Conservation (phyloP, 2,329 filamentous ascomycete species). For the Cladosporium cucumerinum region DNA sequence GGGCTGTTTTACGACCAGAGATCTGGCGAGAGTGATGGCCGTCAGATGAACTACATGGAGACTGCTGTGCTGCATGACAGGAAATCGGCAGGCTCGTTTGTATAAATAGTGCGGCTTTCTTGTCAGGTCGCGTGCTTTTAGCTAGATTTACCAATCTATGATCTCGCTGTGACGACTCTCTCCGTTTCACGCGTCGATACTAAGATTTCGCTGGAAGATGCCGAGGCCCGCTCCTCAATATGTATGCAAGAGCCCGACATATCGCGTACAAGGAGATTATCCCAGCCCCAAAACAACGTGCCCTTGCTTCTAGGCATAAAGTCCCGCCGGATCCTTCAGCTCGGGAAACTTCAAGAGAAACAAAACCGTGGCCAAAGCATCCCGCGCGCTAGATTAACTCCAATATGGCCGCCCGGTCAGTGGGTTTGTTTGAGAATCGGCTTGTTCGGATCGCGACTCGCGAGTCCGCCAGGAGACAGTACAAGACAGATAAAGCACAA, state of each 20-base stretch:
- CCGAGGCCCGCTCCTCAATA: neutral
- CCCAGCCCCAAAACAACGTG: no score
- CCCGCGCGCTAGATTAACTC: neutral
- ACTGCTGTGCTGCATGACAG: neutral
- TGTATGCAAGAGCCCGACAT: neutral
- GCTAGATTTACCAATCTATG: neutral
- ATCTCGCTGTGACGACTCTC: neutral
- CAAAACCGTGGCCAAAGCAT: neutral
- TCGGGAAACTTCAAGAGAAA: neutral
- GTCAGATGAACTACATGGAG: neutral
- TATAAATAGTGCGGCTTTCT: neutral
- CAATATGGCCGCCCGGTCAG: neutral
- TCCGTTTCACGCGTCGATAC: neutral
- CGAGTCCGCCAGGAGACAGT: neutral
- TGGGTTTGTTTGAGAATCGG: neutral
- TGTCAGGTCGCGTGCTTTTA: neutral
- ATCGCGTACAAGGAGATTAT: neutral
- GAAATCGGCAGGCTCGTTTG: constrained; percentile 1
- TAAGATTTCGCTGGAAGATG: neutral
- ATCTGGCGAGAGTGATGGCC: neutral
- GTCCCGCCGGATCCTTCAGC: neutral
- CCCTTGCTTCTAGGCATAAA: neutral
- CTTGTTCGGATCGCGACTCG: neutral
- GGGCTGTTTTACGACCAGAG: neutral
- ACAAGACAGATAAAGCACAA: neutral